Conservation (phyloP, 2,329 filamentous ascomycete species). For the Xylariaceae sp. region DNA sequence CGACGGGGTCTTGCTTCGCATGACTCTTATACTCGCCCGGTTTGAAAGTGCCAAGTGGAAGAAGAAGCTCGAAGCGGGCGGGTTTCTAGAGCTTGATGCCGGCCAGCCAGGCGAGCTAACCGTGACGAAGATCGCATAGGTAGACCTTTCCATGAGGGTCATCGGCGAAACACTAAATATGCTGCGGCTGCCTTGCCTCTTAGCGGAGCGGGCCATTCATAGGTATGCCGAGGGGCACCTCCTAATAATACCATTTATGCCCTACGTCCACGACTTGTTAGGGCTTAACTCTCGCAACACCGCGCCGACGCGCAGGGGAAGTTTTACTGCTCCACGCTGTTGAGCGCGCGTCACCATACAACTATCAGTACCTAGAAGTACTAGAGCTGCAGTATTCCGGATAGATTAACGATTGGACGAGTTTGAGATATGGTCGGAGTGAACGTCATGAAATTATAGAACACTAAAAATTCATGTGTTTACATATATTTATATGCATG, state of each 20-base stretch:
- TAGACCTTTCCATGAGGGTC: neutral
- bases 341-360: neutral
- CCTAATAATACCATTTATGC: neutral
- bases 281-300: neutral
- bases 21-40: constrained; percentile 71
- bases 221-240: neutral
- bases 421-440: neutral
- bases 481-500: too few relatives aligned
- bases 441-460: neutral
- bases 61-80: constrained; percentile 62
- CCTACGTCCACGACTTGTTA: neutral
- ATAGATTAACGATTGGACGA: neutral
- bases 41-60: constrained; percentile 75
- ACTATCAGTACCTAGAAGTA: neutral
- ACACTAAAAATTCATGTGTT: neutral
- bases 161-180: neutral
- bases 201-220: neutral
- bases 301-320: neutral
- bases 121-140: constrained; percentile 45
- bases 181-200: neutral
- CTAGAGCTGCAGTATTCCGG: neutral
- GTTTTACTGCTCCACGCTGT: neutral
- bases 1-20: constrained; percentile 55
- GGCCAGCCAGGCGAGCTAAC: constrained; percentile 44
- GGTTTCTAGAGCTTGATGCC: constrained; percentile 48